Evolutionary conservation across 192 early-diverging fungal species (phyloP).

Genomic region (Coemansia sp.): DNA sequence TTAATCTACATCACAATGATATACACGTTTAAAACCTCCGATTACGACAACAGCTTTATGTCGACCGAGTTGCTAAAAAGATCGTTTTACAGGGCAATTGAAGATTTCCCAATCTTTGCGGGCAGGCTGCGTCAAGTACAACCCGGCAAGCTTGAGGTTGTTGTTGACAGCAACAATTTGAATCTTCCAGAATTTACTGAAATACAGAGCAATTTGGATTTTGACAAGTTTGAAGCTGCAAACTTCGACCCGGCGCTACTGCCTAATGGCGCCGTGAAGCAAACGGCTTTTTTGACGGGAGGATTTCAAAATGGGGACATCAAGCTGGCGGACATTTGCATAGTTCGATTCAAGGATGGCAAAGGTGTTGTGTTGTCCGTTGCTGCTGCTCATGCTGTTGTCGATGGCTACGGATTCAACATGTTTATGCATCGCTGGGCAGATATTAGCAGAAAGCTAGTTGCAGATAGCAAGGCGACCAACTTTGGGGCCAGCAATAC

Average conservation of each 20-base stretch:
- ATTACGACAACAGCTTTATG: conserved; percentile 6
- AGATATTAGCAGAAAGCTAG: neutral
- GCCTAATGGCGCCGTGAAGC: neutral
- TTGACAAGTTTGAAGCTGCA: neutral
- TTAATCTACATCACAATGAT: conserved; percentile 3
- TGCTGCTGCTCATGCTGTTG: conserved; percentile 1
- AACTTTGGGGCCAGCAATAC: neutral
- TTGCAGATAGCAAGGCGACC: neutral
- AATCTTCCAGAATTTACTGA: conserved; percentile 5
- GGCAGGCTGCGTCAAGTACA: neutral
- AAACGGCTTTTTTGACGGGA: neutral
- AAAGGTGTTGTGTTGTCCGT: conserved; percentile 18
- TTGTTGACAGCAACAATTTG: conserved; percentile 7
- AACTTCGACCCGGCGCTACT: neutral
- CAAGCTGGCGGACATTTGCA: conserved; percentile 1
- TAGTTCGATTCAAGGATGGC: conserved; percentile 11
- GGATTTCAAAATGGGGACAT: neutral
- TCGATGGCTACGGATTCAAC: conserved; percentile 17
- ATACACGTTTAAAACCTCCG: conserved; percentile 3
- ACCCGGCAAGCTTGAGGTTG: neutral
- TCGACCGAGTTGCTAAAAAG: conserved; percentile 1
- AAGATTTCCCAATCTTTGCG: conserved; percentile 5
- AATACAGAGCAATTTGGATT: neutral
- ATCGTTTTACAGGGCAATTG: neutral
- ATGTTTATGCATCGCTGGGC: conserved; percentile 24